Percentiles rank a stretch among this genome's conserved stretches.
These are phyloP conservation scores for Penicillium roqueforti DNA, from an alignment of 495 filamentous ascomycete genomes.

Conservation along the genomic window DNA sequence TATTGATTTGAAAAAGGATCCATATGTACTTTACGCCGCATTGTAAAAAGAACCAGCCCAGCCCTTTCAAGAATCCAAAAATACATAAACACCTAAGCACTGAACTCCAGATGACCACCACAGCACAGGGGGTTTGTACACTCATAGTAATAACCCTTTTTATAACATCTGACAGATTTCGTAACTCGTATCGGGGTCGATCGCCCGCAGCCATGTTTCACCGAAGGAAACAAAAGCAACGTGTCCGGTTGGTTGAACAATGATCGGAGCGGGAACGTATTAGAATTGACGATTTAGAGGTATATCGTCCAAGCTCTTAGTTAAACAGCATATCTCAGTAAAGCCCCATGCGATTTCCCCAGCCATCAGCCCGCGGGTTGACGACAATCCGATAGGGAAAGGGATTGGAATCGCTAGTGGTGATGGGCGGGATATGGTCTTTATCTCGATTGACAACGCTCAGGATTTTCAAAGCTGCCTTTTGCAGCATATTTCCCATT, in stretches of 20 bases:
- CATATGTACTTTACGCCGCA: neutral
- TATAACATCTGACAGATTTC: neutral
- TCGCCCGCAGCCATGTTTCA: neutral
- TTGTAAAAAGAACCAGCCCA: neutral
- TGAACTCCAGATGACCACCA: neutral
- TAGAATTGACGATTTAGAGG: neutral
- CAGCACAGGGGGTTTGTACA: neutral
- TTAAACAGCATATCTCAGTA: constrained; percentile 46
- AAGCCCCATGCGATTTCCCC: constrained; percentile 75
- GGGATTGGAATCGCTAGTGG: constrained; percentile 84
- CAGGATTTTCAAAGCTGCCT: constrained; percentile 82
- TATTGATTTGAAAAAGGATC: neutral
- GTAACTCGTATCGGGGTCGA: constrained; percentile 3
- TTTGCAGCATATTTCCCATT: constrained; percentile 81
- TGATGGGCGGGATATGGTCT: constrained; percentile 97
- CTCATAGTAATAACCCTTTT: neutral
- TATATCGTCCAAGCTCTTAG: neutral
- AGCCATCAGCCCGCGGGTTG: constrained; percentile 72
- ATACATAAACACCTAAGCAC: neutral
- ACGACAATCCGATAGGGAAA: constrained; percentile 92
- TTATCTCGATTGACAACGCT: constrained; percentile 80
- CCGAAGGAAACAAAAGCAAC: neutral
- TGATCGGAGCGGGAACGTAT: neutral
- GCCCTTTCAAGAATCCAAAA: neutral
- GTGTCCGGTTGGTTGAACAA: constrained; percentile 1